Base-by-base conservation (phyloP, 1,139 yeast genomes). In the Geotrichum reessii region DNA sequence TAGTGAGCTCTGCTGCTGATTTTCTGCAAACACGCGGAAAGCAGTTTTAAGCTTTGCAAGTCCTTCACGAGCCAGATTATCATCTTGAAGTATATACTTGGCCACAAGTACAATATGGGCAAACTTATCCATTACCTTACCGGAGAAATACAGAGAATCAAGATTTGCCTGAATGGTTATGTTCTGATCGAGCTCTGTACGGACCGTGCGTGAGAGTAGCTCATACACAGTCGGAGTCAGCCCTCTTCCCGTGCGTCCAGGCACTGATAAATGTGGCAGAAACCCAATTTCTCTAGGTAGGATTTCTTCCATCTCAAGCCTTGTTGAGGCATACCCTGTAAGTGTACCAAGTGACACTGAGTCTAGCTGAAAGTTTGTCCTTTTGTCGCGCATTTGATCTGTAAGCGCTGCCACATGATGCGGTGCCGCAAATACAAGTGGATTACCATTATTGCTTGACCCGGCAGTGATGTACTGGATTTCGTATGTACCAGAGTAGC, bases 71-170 rank as follows among this genome's bases (percentile, higher is more conserved):
- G 90, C 75, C 24, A 79, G 78, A 7, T 69, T 76, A 3, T 78
- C 77, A 66, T 86, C 86, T 53, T 78, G 71, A 56, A 87, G 72
- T 56, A 87, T 78, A 53, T 83, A 87, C 63, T 80, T 75, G 49
- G 84, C 81, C 9, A 85, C 87, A 62, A 85, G 78, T 55, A 86
- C 75, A 57, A 87, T 80, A 69, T 85, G 84, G 8, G 93, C 91
- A 68, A 82, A 87, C 73, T 86, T 87, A 72, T 86, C 93, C 54
- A 85, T 68, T n/a, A 81, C 78, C 71, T 87, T 87, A 52, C 93
- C 95, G 2, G 60, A 55, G 28, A 33, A 58, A 70, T 87, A 88
- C 63, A 81, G 85, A 57, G 82, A 78, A 67, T 78, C 73, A 8
- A 75, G 71, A 48, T 76, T 69, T 53, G 85, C 79, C 55, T 85